A percentile compares a stretch with the other conserved stretches of the same genome.
These are phyloP conservation scores for Metarhizium rileyi DNA, from an alignment of 2,329 filamentous ascomycete genomes.

Conservation along the genomic window DNA sequence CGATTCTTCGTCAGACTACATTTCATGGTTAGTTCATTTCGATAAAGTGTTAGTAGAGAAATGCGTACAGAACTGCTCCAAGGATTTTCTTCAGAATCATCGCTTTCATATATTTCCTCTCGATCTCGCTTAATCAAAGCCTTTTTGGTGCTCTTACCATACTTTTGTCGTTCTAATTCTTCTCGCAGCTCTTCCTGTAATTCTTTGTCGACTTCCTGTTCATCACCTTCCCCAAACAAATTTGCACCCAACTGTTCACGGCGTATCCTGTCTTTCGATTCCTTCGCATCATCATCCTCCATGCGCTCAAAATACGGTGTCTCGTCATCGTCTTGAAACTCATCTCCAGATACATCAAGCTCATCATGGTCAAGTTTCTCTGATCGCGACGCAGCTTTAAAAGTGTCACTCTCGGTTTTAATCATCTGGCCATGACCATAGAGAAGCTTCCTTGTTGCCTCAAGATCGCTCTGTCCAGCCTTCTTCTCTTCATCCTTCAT, in stretches of 20 bases:
- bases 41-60: background rate
- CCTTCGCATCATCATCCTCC: slow-evolving; percentile 71
- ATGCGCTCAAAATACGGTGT: slow-evolving; percentile 64
- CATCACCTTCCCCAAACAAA: slow-evolving; percentile 61
- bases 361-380: slow-evolving; percentile 65
- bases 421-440: slow-evolving; percentile 46
- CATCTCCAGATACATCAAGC: slow-evolving; percentile 56
- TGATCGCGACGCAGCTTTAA: slow-evolving; percentile 46
- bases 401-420: slow-evolving; percentile 60
- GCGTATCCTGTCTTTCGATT: slow-evolving; percentile 62
- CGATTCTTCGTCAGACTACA: slow-evolving; percentile 40
- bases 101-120: slow-evolving; percentile 76
- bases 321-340: slow-evolving; percentile 86
- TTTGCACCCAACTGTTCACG: slow-evolving; percentile 81
- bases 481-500: slow-evolving; percentile 58
- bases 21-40: slow-evolving; percentile 11
- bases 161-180: slow-evolving; percentile 56
- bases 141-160: slow-evolving; percentile 71
- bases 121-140: slow-evolving; percentile 76
- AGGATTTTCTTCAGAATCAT: slow-evolving; percentile 38
- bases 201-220: slow-evolving; percentile 64
- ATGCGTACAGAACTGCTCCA: slow-evolving; percentile 29
- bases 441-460: slow-evolving; percentile 44
- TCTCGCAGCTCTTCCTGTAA: slow-evolving; percentile 60
- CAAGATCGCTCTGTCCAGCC: slow-evolving; percentile 45